Conservation (phyloP, 2,329 filamentous ascomycete genomes). For the Exophiala phaeomuriformis region DNA sequence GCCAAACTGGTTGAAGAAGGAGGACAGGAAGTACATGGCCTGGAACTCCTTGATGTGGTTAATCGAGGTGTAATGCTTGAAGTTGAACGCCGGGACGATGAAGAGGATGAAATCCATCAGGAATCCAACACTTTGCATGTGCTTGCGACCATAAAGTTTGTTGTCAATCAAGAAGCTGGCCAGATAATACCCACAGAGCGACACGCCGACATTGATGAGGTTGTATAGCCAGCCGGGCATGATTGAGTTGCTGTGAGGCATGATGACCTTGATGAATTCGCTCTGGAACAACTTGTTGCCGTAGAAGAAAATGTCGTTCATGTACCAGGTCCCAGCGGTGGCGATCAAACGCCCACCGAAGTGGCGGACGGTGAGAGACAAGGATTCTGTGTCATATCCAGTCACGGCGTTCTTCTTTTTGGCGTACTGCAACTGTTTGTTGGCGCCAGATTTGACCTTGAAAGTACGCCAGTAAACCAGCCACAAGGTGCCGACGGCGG, state of each 20-base stretch:
- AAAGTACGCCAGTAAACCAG: constrained; percentile 92
- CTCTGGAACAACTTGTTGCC: constrained; percentile 96
- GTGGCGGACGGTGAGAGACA: constrained; percentile 68
- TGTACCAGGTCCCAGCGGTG: constrained; percentile 85
- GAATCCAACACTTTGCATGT: constrained; percentile 94
- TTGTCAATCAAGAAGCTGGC: constrained; percentile 84
- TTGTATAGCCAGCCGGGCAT: constrained; percentile 90
- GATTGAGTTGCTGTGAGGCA: constrained; percentile 60
- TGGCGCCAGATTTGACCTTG: constrained; percentile 77
- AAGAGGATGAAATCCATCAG: constrained; percentile 90
- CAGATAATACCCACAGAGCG: constrained; percentile 79
- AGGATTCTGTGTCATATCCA: constrained; percentile 81
- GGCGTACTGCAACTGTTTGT: constrained; percentile 69
- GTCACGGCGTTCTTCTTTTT: constrained; percentile 85
- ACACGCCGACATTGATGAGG: constrained; percentile 81
- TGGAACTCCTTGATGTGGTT: constrained; percentile 81
- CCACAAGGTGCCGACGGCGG: constrained; percentile 85
- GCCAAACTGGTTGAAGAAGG: constrained; percentile 98
- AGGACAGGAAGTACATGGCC: constrained; percentile 91
- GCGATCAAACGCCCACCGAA: constrained; percentile 82
- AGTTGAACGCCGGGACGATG: constrained; percentile 82
- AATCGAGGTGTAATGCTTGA: constrained; percentile 67
- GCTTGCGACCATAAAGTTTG: constrained; percentile 92
- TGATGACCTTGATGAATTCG: constrained; percentile 80
- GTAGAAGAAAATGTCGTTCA: constrained; percentile 98